Base-by-base conservation (phyloP, 768 basidiomycete species). In the Kwoniella heveanensis region DNA sequence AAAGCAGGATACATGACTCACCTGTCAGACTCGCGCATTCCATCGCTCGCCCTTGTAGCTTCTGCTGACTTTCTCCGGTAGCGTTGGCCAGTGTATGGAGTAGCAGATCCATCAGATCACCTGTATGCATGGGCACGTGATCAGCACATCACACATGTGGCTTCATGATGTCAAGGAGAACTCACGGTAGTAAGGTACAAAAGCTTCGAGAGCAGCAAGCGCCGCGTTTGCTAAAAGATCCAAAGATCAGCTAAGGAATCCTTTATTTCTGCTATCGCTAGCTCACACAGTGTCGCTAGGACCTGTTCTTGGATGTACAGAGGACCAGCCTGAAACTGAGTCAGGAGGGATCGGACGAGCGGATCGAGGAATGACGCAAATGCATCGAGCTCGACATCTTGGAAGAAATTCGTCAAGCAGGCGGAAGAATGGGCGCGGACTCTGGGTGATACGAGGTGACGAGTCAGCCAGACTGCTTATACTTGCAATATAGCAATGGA, bases 381-480 rank as follows among this genome's bases (percentile, higher is more conserved):
- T 0, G 86, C 87, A 24, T 89, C 85, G 17, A 86, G 84, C 68
- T 86, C 88, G 36, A 90, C 90, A 36, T 90, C 90, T 76, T 92
- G 89, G 78, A 91, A 93, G 81, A 92, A 92, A 77, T 93, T 94
- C 77, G 92, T 91, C 24, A 93, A 83, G 0, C 91, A 91, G 0
- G 91, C 88, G 0, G 91, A 90, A 1, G 92, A 90, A 72, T 94
- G 91, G 0, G 90, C 84, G 65, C 92, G 91, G 0, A 93, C 90
- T 25, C 91, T 92, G 69, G 32, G 30, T 32, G 12, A 25, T 2
- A 22, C 15, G 17, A 36, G 32, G 6, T 6, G 8, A 15, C 21
- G 32, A 10, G 3, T 58, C 26, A 3, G 21, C 52, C 19, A 60
- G 50, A 25, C 2, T 2, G 50, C 29, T 7, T 36, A 7, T 13